Conservation (phyloP, 2,329 filamentous ascomycete species). For the Stagonosporopsis cucurbitacearum region DNA sequence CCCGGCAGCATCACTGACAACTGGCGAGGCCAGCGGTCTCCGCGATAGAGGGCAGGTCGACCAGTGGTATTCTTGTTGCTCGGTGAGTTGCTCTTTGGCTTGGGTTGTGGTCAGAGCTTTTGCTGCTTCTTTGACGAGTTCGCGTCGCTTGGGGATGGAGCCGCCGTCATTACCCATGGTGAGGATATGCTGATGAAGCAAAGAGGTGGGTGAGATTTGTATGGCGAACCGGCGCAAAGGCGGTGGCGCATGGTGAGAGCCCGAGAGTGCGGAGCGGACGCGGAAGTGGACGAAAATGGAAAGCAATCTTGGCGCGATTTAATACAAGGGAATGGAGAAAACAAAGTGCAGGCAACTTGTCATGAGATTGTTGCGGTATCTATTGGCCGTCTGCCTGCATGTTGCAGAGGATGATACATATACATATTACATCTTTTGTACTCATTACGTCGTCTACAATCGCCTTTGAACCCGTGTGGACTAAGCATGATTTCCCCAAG, state of each 20-base stretch:
- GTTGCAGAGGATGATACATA: constrained; percentile 14
- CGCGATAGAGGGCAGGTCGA: constrained; percentile 85
- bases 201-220: background rate
- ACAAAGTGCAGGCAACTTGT: background rate
- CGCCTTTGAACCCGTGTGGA: background rate
- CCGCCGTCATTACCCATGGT: constrained; percentile 97
- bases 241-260: background rate
- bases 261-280: constrained; percentile 18
- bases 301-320: constrained; percentile 5
- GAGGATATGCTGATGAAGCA: background rate
- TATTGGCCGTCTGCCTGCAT: constrained; percentile 2
- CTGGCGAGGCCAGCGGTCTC: constrained; percentile 72
- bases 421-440: background rate
- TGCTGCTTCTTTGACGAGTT: constrained; percentile 93
- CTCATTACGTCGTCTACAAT: background rate
- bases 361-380: background rate
- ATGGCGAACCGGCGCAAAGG: constrained; percentile 7
- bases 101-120: constrained; percentile 82
- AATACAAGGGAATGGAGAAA: too few species aligned
- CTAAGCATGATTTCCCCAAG: constrained; percentile 11
- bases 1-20: constrained; percentile 84
- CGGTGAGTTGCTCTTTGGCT: constrained; percentile 85
- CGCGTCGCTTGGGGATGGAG: constrained; percentile 90
- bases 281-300: constrained; percentile 23
- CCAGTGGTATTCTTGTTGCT: constrained; percentile 88